phyloP scores from a whole-genome alignment of 768 basidiomycete species.

The Panus rudis region DNA sequence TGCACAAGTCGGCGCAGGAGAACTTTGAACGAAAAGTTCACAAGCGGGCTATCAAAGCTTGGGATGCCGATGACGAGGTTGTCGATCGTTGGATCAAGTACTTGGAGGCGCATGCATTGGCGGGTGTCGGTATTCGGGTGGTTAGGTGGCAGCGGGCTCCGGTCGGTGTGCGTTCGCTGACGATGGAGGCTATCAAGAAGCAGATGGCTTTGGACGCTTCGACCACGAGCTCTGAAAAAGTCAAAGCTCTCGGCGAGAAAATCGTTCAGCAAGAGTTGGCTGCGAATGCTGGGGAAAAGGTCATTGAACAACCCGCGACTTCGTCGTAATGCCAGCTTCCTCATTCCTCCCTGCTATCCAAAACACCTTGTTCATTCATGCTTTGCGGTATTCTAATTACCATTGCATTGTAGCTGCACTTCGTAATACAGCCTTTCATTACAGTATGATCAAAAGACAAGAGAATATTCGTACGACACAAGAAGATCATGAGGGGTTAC shows the following conservation, averaged over 20 bases:
- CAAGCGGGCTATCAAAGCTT: slow-evolving; percentile 84
- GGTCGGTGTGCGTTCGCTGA: slow-evolving; percentile 40
- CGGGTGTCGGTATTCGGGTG: slow-evolving; percentile 83
- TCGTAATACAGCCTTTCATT: no score
- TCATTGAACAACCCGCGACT: no score
- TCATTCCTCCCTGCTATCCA: no score
- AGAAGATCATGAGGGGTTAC: no score
- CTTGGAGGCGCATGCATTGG: slow-evolving; percentile 63
- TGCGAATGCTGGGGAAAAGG: background rate
- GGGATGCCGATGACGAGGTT: slow-evolving; percentile 76
- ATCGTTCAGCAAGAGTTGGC: slow-evolving; percentile 33
- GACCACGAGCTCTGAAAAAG: slow-evolving; percentile 18
- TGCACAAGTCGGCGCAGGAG: slow-evolving; percentile 91
- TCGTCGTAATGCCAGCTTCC: no score
- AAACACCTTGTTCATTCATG: no score
- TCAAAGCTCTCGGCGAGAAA: slow-evolving; percentile 28
- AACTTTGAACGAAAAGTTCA: slow-evolving; percentile 87
- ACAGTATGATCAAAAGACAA: no score
- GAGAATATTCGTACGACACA: no score
- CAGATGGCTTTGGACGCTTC: slow-evolving; percentile 19
- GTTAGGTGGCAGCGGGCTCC: slow-evolving; percentile 69
- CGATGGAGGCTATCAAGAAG: slow-evolving; percentile 28
- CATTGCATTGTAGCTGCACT: no score
- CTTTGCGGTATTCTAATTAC: no score
- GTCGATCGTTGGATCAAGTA: slow-evolving; percentile 79